Conservation (phyloP, 768 basidiomycete species). For the Hygrocybe punicea region DNA sequence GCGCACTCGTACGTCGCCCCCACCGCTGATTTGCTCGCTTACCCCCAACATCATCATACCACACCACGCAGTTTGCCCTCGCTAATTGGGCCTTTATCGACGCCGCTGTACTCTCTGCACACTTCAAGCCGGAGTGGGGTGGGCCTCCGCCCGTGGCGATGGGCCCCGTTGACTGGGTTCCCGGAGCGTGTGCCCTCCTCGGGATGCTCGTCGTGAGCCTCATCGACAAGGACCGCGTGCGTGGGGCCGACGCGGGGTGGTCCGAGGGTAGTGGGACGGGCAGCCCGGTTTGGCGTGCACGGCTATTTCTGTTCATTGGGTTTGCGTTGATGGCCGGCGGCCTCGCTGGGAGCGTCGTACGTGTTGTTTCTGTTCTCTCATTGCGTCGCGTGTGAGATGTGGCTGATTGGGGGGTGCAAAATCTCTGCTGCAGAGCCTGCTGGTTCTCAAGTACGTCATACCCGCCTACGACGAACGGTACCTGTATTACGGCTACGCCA, state of each 20-base stretch:
- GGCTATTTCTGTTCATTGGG: slow-evolving; percentile 88
- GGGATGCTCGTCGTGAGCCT: slow-evolving; percentile 91
- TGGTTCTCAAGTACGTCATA: slow-evolving; percentile 88
- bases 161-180: slow-evolving; percentile 95
- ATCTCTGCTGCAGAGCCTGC: slow-evolving; percentile 61
- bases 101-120: slow-evolving; percentile 84
- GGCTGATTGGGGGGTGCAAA: not conserved
- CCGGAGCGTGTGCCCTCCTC: slow-evolving; percentile 86
- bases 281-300: slow-evolving; percentile 81
- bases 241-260: slow-evolving; percentile 58
- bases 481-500: slow-evolving; percentile 90
- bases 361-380: slow-evolving; percentile 31
- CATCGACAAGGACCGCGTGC: slow-evolving; percentile 90
- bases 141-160: slow-evolving; percentile 68
- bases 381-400: not conserved
- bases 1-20: slow-evolving; percentile 70
- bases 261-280: slow-evolving; percentile 64
- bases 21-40: not conserved
- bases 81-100: slow-evolving; percentile 96
- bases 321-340: slow-evolving; percentile 98
- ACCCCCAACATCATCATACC: not conserved
- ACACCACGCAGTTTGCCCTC: slow-evolving; percentile 71
- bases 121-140: slow-evolving; percentile 73
- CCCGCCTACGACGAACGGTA: slow-evolving; percentile 68
- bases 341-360: slow-evolving; percentile 90